Evolutionary conservation across 805 yeast species (phyloP).

Genomic region (Cyberlindnera mrakii): DNA sequence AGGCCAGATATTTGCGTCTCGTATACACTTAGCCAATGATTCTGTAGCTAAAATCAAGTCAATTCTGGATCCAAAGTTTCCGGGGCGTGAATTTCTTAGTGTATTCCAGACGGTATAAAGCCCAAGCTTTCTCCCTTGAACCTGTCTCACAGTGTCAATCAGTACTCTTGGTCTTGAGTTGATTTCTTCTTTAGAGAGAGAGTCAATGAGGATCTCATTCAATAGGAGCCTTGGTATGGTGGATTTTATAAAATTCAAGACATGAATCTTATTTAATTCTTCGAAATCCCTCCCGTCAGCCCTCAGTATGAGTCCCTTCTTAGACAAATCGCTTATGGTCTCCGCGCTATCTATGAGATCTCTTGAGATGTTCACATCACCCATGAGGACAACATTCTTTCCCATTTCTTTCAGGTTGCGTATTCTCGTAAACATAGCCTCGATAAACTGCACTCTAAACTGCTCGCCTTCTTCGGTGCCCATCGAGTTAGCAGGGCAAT

Average conservation of each 20-base stretch:
- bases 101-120: conserved; percentile 95
- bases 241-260: conserved; percentile 30
- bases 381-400: conserved; percentile 72
- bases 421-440: conserved; percentile 55
- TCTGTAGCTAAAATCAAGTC: conserved; percentile 62
- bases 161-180: conserved; percentile 32
- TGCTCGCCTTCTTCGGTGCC: conserved; percentile 60
- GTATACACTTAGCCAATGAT: conserved; percentile 26
- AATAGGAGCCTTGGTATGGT: conserved; percentile 39
- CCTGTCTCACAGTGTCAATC: conserved; percentile 52
- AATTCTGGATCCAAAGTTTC: conserved; percentile 83
- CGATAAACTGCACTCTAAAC: conserved; percentile 53
- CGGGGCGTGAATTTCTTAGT: conserved; percentile 63
- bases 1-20: conserved; percentile 53
- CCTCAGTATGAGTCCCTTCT: conserved; percentile 28
- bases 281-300: conserved; percentile 28
- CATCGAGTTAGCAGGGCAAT: conserved; percentile 90
- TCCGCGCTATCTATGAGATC: conserved; percentile 84
- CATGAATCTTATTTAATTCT: conserved; percentile 25
- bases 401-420: conserved; percentile 47
- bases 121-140: conserved; percentile 50
- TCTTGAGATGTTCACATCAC: conserved; percentile 80
- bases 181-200: conserved; percentile 20
- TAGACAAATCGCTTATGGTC: conserved; percentile 39
- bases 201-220: conserved; percentile 37